Percentiles rank a stretch among this genome's conserved stretches.
phyloP scores from a whole-genome alignment of 345 rosid species.

The Melastoma malabathricum region DNA sequence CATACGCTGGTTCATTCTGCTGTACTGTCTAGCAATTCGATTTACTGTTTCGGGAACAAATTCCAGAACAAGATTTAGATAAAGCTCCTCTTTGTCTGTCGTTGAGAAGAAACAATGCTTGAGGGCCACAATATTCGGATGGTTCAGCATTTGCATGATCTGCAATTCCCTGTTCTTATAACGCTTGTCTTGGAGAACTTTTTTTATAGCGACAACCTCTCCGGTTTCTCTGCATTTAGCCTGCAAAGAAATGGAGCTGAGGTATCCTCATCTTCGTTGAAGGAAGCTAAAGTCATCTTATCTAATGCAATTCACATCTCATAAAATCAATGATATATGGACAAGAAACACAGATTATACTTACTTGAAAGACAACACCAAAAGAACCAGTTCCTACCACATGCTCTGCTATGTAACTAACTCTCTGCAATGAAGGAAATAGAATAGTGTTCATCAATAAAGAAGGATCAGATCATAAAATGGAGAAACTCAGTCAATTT shows the following conservation, averaged over 20 bases:
- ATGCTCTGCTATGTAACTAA: constrained; percentile 84
- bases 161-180: constrained; percentile 93
- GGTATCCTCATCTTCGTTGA: no score
- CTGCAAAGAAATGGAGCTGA: constrained; percentile 18
- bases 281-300: no score
- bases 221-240: constrained; percentile 97
- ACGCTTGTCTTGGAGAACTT: constrained; percentile 94
- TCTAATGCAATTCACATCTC: not conserved
- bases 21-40: constrained; percentile 69
- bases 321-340: constrained; percentile 3
- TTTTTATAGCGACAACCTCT: constrained; percentile 88
- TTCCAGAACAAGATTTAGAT: constrained; percentile 92
- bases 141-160: constrained; percentile 85
- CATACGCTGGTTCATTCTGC: constrained; percentile 71
- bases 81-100: constrained; percentile 88
- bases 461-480: constrained; percentile 4
- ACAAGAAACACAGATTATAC: constrained; percentile 9
- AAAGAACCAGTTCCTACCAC: constrained; percentile 97
- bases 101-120: constrained; percentile 90
- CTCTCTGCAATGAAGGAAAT: constrained; percentile 36
- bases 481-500: no score
- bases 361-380: constrained; percentile 90
- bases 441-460: constrained; percentile 6
- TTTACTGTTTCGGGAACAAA: constrained; percentile 87
- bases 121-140: constrained; percentile 80